Conservation (phyloP, 345 rosid genomes). For the Cochlearia excelsa region DNA sequence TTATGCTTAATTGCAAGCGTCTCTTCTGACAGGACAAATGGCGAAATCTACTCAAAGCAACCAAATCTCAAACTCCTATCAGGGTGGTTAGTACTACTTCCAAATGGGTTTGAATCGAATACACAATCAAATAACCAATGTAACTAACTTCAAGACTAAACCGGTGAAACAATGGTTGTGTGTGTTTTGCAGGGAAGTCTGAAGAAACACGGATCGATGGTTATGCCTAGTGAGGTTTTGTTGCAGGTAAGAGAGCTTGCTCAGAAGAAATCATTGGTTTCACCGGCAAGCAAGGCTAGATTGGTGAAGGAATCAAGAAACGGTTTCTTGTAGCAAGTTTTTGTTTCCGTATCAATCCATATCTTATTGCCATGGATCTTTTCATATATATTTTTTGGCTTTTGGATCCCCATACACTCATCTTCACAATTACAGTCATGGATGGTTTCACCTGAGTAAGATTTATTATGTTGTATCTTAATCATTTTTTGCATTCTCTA, state of each 20-base stretch:
- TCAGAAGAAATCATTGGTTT: conserved; percentile 52
- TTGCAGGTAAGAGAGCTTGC: conserved; percentile 78
- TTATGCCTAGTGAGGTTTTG: conserved; percentile 62
- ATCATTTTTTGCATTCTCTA: conserved; percentile 15
- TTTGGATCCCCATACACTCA: background rate
- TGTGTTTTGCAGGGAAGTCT: conserved; percentile 44
- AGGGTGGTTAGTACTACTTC: conserved; percentile 46
- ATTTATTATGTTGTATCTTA: conserved; percentile 33
- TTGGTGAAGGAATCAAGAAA: conserved; percentile 40
- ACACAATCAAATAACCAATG: background rate
- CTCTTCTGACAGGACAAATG: conserved; percentile 70
- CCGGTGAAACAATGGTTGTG: conserved; percentile 14
- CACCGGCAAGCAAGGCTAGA: conserved; percentile 43
- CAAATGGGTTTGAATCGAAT: conserved; percentile 2
- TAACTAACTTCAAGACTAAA: background rate
- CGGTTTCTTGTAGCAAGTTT: conserved; percentile 50
- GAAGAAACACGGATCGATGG: conserved; percentile 61
- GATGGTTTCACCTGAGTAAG: conserved; percentile 25
- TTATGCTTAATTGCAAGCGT: background rate
- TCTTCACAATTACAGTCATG: conserved; percentile 13
- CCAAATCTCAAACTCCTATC: conserved; percentile 62
- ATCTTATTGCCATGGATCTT: no score
- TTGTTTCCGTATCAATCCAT: no score
- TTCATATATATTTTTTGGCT: no score
- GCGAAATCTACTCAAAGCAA: conserved; percentile 88